These are phyloP conservation scores for Saccharomycopsis sp. DNA, from an alignment of 805 yeast genomes.

Conservation along the genomic window DNA sequence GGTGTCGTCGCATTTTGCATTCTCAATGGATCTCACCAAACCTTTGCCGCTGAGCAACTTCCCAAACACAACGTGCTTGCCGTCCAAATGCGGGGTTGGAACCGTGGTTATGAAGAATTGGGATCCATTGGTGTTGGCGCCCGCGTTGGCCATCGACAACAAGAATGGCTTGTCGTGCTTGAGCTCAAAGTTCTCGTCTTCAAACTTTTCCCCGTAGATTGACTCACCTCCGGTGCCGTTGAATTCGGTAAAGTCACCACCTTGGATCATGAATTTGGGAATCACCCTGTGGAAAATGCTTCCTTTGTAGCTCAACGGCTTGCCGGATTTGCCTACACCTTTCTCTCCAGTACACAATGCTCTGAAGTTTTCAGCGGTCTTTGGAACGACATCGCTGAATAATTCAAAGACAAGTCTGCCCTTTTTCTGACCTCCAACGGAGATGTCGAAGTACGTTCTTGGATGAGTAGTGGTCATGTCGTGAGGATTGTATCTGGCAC, in stretches of 20 bases:
- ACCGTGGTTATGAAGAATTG: conserved; percentile 92
- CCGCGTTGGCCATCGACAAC: conserved; percentile 95
- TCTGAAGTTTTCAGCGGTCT: conserved; percentile 83
- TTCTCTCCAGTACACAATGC: conserved; percentile 86
- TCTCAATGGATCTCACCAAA: conserved; percentile 69
- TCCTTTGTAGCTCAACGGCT: conserved; percentile 66
- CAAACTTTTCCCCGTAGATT: conserved; percentile 77
- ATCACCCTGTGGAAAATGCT: conserved; percentile 92
- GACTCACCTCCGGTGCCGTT: conserved; percentile 78
- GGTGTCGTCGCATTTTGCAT: conserved; percentile 48
- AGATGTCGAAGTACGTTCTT: conserved; percentile 69
- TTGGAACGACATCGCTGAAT: conserved; percentile 66
- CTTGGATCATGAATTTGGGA: conserved; percentile 84
- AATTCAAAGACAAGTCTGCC: conserved; percentile 80
- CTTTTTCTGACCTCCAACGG: conserved; percentile 56
- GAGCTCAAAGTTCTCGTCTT: conserved; percentile 76
- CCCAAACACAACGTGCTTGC: conserved; percentile 95
- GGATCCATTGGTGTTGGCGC: conserved; percentile 92
- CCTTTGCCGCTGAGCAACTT: conserved; percentile 77
- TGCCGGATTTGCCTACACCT: conserved; percentile 53
- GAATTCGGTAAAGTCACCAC: conserved; percentile 79
- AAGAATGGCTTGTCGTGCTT: conserved; percentile 80
- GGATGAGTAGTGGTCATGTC: conserved; percentile 25
- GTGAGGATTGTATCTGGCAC: too few species aligned
- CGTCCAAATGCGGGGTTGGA: conserved; percentile 89